phyloP scores from a whole-genome alignment of 208 protist genomes.

The Vickermania ingenoplastis region DNA sequence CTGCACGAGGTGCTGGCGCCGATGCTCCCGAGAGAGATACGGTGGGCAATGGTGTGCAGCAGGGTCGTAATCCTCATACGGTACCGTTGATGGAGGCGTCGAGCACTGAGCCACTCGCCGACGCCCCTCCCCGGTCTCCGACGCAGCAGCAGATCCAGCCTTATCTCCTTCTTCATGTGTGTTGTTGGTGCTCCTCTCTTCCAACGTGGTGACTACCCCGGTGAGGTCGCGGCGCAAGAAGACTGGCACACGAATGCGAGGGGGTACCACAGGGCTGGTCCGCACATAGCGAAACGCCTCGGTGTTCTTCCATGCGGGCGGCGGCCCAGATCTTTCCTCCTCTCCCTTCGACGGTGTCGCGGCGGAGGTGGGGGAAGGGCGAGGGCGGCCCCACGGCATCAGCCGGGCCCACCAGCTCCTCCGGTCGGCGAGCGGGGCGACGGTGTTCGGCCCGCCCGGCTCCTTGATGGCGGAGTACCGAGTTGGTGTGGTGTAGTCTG shows the following conservation, averaged over 20 bases:
- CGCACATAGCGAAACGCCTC: constrained; percentile 19
- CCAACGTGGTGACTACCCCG: not conserved
- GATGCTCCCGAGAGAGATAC: constrained; percentile 47
- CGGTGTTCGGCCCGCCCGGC: constrained; percentile 25
- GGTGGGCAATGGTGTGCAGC: constrained; percentile 35
- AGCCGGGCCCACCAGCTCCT: too few species aligned
- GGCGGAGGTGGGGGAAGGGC: constrained; percentile 29
- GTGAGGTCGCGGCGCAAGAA: not conserved
- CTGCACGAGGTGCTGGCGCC: constrained; percentile 46
- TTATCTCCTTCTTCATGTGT: too few species aligned
- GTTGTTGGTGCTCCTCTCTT: too few species aligned
- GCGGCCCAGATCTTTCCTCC: too few species aligned
- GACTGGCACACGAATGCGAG: not conserved
- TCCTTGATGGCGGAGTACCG: too few species aligned
- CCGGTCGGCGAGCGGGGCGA: too few species aligned
- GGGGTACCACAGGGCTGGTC: constrained; percentile 1
- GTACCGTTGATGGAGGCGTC: too few species aligned
- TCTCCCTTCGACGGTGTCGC: not conserved
- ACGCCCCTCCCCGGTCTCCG: not conserved
- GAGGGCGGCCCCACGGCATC: too few species aligned
- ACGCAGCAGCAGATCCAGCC: not conserved
- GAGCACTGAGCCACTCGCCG: too few species aligned
- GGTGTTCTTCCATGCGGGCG: not conserved
- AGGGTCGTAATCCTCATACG: constrained; percentile 32
- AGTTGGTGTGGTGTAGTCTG: not conserved